Percentiles rank a stretch among this genome's conserved stretches.
Evolutionary conservation across 1,284 basidiomycete genomes (phyloP).

Genomic region (Puccinia novopanici): DNA sequence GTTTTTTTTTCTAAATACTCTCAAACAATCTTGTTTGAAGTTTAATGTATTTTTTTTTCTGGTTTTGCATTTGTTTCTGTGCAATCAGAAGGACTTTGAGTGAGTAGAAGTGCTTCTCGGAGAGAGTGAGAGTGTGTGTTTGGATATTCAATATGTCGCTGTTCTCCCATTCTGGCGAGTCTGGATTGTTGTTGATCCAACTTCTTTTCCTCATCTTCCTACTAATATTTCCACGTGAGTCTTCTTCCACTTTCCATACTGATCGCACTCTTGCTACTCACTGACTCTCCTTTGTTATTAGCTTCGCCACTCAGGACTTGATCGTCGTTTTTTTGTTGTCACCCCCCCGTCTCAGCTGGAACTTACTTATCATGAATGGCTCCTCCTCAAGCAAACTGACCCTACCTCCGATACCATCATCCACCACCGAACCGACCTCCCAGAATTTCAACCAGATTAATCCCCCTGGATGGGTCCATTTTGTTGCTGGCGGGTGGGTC

Average conservation of each 20-base stretch:
- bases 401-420: not conserved
- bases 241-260: not conserved
- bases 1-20: too few relatives aligned
- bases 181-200: not conserved
- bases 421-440: not conserved
- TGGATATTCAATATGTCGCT: too few relatives aligned
- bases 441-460: not conserved
- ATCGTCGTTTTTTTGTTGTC: not conserved
- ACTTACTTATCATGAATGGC: not conserved
- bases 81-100: too few relatives aligned
- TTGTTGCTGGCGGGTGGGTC: constrained; percentile 62
- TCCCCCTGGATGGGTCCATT: constrained; percentile 59
- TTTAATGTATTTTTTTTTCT: too few relatives aligned
- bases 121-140: too few relatives aligned
- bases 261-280: not conserved
- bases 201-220: not conserved
- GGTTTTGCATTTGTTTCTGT: too few relatives aligned
- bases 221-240: constrained; percentile 25
- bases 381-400: not conserved
- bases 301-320: not conserved
- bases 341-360: not conserved
- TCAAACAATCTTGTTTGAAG: too few relatives aligned
- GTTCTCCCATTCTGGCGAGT: too few relatives aligned
- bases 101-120: too few relatives aligned
- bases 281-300: not conserved